Evolutionary conservation across 2,329 filamentous ascomycete species (phyloP), one percentile per base, ranked within the genome.

Genomic region (Ophiostoma piceae): DNA sequence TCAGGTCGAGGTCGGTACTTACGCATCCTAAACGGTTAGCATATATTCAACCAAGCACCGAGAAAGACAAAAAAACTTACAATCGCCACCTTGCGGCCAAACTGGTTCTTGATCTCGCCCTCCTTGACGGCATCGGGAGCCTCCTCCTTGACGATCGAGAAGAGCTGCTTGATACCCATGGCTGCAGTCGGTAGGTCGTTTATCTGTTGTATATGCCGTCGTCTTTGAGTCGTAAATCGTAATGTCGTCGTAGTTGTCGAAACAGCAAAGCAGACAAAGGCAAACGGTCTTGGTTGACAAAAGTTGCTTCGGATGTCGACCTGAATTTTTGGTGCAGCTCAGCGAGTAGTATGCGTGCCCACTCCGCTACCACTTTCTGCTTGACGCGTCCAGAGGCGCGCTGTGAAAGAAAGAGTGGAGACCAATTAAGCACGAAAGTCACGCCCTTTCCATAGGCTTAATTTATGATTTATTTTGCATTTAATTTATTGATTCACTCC

Each of bases 41-140:
- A 67, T 1, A 16, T 7, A 26, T 6, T 16, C 12, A 12, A 12
- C 35, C 1, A 5, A 35, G 5, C 8, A 6, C 39, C 12, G 39
- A 14, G 39, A 62, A 32, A 14, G 26, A 19, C 41, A 19, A 32
- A 47, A 22, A 64, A 9, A 84, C 92, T 78, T 84, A 96, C 94
- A 80, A 97, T 97, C 68, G 94, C 94, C 72, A 99, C 94, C 82
- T 99, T 99, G 79, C 95, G 92, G 73, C 95, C 95, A 78, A 99
- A 99, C 74, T 99, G 95, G 76, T 94, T 94, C 83, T 99, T 99
- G 84, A 99, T 99, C 78, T 99, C 95, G 72, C 95, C 92, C 77
- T 93, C 90, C 81, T 97, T 98, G 84, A 97, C 87, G 43, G 95
- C 91, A 81, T 94, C 92, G n/a, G 95, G 95, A 74, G 93, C 92